Evolutionary conservation across 2,329 filamentous ascomycete species (phyloP), one percentile per base, ranked within the genome.

Genomic region (Parastagonospora nodorum): DNA sequence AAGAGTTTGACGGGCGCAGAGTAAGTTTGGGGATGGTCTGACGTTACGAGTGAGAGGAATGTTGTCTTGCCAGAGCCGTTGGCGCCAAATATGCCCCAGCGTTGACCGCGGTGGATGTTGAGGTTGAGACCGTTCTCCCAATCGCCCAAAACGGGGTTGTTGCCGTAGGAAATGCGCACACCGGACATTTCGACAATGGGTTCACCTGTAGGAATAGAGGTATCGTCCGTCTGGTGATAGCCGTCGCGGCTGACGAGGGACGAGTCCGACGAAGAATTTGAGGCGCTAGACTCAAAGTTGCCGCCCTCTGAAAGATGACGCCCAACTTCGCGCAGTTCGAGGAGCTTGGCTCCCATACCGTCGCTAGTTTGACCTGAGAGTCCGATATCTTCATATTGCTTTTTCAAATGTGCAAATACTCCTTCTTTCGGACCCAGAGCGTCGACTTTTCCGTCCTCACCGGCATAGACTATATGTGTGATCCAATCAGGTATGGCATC

Each of bases 41-140:
- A 97, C 52, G 90, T 95, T 51, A 99, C 89, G 5, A 99, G 81
- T 5, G 92, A 94, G 27, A 97, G 83, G 33, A 99, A 82, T 0
- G 94, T 99, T 0, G 94, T 99, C 78, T 99, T 99, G 14, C 94
- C 94, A 0, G 91, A 96, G 10, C 89, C 94, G 63, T 99, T 97
- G 29, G 92, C 88, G 0, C 94, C 94, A 67, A 99, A 94, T 14
- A 97, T 84, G 2, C 90, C 93, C 89, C 92, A 96, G 55, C 92
- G 85, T 69, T 97, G 86, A 19, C 93, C 92, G 44, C 88, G 84
- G 33, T 86, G 84, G 19, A 97, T 87, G 0, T 83, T 89, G 91
- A 94, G 97, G 67, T 88, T 82, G 5, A 97, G 78, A 0, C 93
- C 93, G 1, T 82, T 72, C 51, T 78, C 76, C 92, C 92, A 97